Conservation (phyloP, 2,329 filamentous ascomycete genomes). For the Emergomyces pasteurianus region DNA sequence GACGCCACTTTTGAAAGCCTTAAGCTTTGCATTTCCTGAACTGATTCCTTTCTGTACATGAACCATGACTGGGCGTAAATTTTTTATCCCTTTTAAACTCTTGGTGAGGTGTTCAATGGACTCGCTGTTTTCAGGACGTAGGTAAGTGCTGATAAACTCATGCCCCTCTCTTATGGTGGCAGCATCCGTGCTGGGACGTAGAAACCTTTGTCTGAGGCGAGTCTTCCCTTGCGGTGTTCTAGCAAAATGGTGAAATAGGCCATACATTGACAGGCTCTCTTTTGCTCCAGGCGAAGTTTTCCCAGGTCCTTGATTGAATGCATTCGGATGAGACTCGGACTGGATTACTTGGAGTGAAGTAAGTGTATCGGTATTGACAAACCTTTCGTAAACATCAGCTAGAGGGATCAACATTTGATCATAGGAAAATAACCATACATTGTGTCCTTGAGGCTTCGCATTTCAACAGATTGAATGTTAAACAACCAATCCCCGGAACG, state of each 20-base stretch:
- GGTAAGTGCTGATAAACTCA: constrained; percentile 53
- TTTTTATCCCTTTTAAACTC: constrained; percentile 58
- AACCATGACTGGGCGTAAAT: constrained; percentile 56
- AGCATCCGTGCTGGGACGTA: constrained; percentile 63
- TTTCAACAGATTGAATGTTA: constrained; percentile 53
- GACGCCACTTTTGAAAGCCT: constrained; percentile 51
- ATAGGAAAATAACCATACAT: constrained; percentile 38
- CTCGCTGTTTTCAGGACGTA: constrained; percentile 54
- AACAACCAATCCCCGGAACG: constrained; percentile 44
- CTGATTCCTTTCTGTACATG: constrained; percentile 70
- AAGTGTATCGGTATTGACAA: constrained; percentile 70
- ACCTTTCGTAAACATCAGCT: constrained; percentile 45
- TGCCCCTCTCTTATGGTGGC: constrained; percentile 60
- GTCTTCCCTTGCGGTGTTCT: constrained; percentile 67
- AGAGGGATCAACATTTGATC: not conserved
- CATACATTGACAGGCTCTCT: constrained; percentile 73
- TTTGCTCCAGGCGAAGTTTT: constrained; percentile 53
- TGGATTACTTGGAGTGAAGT: constrained; percentile 74
- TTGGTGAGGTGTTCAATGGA: constrained; percentile 45
- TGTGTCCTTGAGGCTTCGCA: constrained; percentile 56
- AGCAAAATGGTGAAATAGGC: constrained; percentile 63
- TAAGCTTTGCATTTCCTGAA: constrained; percentile 36
- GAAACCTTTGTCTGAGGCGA: constrained; percentile 64
- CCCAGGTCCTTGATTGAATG: constrained; percentile 59
- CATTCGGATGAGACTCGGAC: constrained; percentile 71